Base-by-base conservation (phyloP, 164 flowering plant genomes). In the Sedum album region DNA sequence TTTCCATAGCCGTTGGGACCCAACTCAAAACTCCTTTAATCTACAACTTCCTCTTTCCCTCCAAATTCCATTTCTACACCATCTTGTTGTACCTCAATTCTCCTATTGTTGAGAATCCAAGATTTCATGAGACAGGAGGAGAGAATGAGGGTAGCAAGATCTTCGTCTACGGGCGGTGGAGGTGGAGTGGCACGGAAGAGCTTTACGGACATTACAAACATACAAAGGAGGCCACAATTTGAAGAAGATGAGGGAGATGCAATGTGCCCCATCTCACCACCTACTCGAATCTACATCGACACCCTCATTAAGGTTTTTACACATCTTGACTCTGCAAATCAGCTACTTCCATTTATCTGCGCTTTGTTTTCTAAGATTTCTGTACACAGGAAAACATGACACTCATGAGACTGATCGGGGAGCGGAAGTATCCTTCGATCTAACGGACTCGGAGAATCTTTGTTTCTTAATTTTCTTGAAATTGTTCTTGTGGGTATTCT, bases 131-230 rank as follows among this genome's bases (percentile, higher is more conserved):
- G 20, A 20, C 33, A 28, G 31, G 33, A 57, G 60, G 28, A 21
- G 62, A 57, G 28, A 6, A 57, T 57, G 31, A 57, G 33, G 62
- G 20, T 57, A 5, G 33, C 62, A 6, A 57, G 62, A 57, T 28
- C 33, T 11, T 57, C 62, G 62, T 57, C 62, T 30, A 57, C 62
- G 15, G 62, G 62, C 62, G 57, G 38, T 35, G 38, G 11, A 15
- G 30, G 60, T 21, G 60, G 60, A 28, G 11, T 23, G 33, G 2
- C 23, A 10, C 62, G 62, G 6, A 57, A 28, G 62, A 26, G 62
- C 33, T 57, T 57, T 57, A 57, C 62, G 20, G 62, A 57, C 33
- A 57, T 57, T 57, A 57, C 62, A 30, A 57, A 57, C 33, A 57
- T 57, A 2, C 33, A 28, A 28, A 57, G 33, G 31, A 4, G 5